Conservation (phyloP, 139 green algal genomes). For the Chlamydomonas eustigma region DNA sequence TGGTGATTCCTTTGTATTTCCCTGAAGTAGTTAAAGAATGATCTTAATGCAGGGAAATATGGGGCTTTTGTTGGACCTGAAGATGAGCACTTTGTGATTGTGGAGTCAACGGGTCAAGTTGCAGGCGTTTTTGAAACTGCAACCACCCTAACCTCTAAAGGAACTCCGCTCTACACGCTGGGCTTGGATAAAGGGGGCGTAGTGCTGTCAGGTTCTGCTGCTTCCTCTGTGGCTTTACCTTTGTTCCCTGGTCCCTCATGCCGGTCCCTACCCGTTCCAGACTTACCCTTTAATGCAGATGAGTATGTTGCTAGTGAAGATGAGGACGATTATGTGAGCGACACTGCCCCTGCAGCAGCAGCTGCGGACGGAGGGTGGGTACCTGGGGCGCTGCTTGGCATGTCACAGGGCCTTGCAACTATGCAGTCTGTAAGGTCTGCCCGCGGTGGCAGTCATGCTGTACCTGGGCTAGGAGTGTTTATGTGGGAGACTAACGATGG, state of each 20-base stretch:
- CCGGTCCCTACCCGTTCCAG: not conserved
- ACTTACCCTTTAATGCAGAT: not conserved
- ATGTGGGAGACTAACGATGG: not conserved
- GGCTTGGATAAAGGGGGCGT: not conserved
- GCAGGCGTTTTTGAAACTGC: not conserved
- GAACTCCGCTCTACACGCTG: slow-evolving; percentile 1
- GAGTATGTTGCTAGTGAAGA: not conserved
- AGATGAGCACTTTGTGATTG: slow-evolving; percentile 34
- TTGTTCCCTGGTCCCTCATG: not conserved
- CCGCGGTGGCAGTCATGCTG: not conserved
- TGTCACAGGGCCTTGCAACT: too few species aligned
- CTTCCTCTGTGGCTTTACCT: not conserved
- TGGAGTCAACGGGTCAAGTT: slow-evolving; percentile 12
- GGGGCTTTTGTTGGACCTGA: slow-evolving; percentile 37
- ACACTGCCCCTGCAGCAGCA: not conserved
- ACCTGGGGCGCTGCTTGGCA: too few species aligned
- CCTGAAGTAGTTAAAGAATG: too few species aligned
- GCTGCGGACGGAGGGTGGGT: too few species aligned
- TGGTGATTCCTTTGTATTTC: too few species aligned
- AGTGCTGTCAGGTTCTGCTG: not conserved
- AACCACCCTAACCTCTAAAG: not conserved
- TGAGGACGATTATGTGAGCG: not conserved
- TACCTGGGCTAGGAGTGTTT: not conserved
- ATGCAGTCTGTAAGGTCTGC: too few species aligned
- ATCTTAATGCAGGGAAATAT: slow-evolving; percentile 35